Percentiles rank a stretch among this genome's conserved stretches.
Conservation (phyloP, 78 protist species). For the Polysphondylium violaceum region DNA sequence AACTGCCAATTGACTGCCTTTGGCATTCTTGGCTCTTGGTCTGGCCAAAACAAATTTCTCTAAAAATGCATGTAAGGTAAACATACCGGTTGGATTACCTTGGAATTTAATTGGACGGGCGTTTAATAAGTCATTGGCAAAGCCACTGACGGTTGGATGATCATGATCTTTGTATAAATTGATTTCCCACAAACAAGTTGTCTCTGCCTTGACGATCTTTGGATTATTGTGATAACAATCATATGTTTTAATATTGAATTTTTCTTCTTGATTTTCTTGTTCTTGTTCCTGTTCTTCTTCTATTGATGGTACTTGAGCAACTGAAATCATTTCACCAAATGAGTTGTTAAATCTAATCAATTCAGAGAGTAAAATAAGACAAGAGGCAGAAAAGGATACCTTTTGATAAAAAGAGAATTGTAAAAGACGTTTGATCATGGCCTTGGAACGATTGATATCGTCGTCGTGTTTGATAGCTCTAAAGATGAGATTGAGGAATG, state of each 20-base stretch:
- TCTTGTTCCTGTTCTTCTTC: not conserved
- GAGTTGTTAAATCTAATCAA: constrained; percentile 10
- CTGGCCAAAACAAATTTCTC: constrained; percentile 76
- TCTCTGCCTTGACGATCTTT: constrained; percentile 52
- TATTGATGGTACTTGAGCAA: not conserved
- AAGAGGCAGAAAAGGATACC: constrained; percentile 19
- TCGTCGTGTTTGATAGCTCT: constrained; percentile 46
- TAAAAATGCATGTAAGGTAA: constrained; percentile 55
- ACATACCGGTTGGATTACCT: constrained; percentile 81
- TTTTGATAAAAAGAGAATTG: constrained; percentile 59
- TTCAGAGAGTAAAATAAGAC: constrained; percentile 38
- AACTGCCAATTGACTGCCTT: not conserved
- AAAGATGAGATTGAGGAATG: constrained; percentile 48
- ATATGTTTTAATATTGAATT: constrained; percentile 13
- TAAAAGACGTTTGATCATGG: constrained; percentile 50
- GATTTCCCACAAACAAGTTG: constrained; percentile 81
- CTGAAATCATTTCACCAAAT: constrained; percentile 17
- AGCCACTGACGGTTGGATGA: constrained; percentile 81
- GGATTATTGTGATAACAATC: constrained; percentile 81
- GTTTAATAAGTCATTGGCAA: constrained; percentile 25
- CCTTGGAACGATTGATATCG: constrained; percentile 13
- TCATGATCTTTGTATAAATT: constrained; percentile 48
- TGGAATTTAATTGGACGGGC: constrained; percentile 28
- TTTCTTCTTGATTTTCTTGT: not conserved
- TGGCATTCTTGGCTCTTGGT: constrained; percentile 21